These are phyloP conservation scores for Glycyrrhiza uralensis DNA, from an alignment of 306 rosid genomes.

Conservation along the genomic window DNA sequence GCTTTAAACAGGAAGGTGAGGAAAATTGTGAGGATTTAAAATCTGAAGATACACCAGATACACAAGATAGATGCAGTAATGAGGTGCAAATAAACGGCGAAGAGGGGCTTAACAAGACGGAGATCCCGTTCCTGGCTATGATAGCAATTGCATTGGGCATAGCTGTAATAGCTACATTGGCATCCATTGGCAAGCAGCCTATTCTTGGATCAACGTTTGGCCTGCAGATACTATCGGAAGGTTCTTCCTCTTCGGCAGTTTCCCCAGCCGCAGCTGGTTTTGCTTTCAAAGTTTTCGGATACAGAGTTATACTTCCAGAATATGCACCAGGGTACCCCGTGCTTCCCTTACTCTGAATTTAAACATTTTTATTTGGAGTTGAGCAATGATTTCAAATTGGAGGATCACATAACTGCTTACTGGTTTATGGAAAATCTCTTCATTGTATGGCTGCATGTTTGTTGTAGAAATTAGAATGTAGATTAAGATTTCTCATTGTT, in stretches of 20 bases:
- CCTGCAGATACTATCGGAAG: slow-evolving; percentile 41
- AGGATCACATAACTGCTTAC: neutral
- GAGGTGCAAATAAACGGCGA: slow-evolving; percentile 25
- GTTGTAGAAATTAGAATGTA: neutral
- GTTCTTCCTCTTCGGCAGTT: slow-evolving; percentile 45
- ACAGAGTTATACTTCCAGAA: slow-evolving; percentile 50
- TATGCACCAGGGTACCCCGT: slow-evolving; percentile 57
- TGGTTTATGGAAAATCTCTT: neutral
- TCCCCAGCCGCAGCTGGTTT: slow-evolving; percentile 40
- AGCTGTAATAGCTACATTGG: slow-evolving; percentile 47
- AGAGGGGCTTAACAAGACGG: slow-evolving; percentile 13
- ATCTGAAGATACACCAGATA: slow-evolving; percentile 23
- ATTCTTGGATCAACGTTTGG: slow-evolving; percentile 42
- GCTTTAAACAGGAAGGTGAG: slow-evolving; percentile 37
- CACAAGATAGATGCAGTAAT: slow-evolving; percentile 19
- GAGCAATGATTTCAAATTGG: neutral
- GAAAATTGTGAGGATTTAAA: slow-evolving; percentile 28
- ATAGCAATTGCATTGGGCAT: slow-evolving; percentile 51
- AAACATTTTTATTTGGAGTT: slow-evolving; percentile 5
- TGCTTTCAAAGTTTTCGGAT: slow-evolving; percentile 47
- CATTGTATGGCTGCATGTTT: neutral
- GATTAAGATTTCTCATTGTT: neutral
- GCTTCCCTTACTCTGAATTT: neutral
- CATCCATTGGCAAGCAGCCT: slow-evolving; percentile 39
- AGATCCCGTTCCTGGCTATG: slow-evolving; percentile 40